A percentile compares a stretch with the other conserved stretches of the same genome.
phyloP scores from a whole-genome alignment of 139 green algal species.

The Tetraselmis striata region DNA sequence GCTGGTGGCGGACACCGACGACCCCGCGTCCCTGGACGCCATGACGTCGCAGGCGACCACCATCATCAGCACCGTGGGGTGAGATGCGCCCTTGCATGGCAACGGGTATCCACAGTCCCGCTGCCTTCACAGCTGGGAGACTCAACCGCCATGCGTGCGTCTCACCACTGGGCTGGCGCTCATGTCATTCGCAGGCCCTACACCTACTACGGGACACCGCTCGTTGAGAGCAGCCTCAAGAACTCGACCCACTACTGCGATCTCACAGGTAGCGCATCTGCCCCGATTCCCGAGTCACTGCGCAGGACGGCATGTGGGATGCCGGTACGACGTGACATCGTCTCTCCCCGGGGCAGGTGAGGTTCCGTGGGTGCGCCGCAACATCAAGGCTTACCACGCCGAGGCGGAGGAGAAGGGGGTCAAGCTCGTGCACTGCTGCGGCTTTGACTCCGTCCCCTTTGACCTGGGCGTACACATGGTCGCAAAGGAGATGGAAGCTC shows the following conservation, averaged over 20 bases:
- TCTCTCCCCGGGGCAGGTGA: conserved; percentile 55
- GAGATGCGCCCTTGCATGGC: too few relatives aligned
- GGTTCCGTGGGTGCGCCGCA: conserved; percentile 51
- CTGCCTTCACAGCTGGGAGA: neutral
- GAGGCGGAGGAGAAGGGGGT: conserved; percentile 45
- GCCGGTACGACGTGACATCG: too few relatives aligned
- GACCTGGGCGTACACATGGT: conserved; percentile 69
- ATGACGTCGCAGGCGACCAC: conserved; percentile 52
- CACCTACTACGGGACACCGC: conserved; percentile 47
- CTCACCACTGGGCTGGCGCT: too few relatives aligned
- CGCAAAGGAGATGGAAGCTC: conserved; percentile 36
- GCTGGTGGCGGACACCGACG: conserved; percentile 49
- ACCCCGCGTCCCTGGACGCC: conserved; percentile 43
- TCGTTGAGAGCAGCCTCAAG: conserved; percentile 69
- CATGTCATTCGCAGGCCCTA: conserved; percentile 10
- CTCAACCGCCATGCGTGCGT: too few relatives aligned
- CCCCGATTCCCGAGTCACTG: neutral
- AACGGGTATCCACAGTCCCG: neutral
- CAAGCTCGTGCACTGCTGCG: conserved; percentile 70
- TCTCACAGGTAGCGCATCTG: conserved; percentile 59
- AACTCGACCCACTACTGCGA: conserved; percentile 77
- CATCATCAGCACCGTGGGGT: conserved; percentile 48
- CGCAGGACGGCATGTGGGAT: neutral
- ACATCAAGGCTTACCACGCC: conserved; percentile 51
- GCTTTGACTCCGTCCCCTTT: conserved; percentile 81